Evolutionary conservation across 345 rosid genomes (phyloP).

Genomic region (Eucalyptus leucophloia): DNA sequence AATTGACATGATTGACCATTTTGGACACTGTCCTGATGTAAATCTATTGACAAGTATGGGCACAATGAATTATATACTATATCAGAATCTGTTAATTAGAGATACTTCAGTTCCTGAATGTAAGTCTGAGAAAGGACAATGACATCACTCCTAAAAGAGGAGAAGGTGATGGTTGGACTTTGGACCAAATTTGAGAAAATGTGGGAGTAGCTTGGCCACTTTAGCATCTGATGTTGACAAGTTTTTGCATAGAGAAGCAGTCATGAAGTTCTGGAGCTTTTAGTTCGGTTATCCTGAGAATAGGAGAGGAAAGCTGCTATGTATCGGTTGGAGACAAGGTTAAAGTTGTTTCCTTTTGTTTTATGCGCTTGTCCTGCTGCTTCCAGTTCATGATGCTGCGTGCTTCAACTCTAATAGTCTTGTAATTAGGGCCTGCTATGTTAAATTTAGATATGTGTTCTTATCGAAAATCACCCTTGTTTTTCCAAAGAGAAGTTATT

Average conservation of each 20-base stretch:
- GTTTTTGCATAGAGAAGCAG: not conserved
- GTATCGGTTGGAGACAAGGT: not conserved
- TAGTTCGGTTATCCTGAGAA: not conserved
- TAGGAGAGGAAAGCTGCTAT: not conserved
- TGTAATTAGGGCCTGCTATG: not conserved
- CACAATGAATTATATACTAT: not conserved
- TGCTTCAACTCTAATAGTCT: not conserved
- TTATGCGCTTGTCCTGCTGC: not conserved
- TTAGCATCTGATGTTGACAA: not conserved
- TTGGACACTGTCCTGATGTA: not conserved
- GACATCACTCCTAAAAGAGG: not conserved
- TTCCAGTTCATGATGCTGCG: not conserved
- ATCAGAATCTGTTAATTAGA: not conserved
- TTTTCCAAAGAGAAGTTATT: not conserved
- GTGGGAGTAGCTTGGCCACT: not conserved
- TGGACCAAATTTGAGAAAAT: not conserved
- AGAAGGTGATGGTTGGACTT: not conserved
- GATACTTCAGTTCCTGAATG: not conserved
- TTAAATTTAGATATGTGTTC: not conserved
- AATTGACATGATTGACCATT: not conserved
- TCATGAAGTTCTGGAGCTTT: not conserved
- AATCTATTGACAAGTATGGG: not conserved
- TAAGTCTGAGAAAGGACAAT: not conserved
- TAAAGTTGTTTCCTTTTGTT: not conserved
- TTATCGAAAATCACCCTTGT: not conserved